A percentile compares a stretch with the other conserved stretches of the same genome.
Evolutionary conservation across 257 asterid genomes (phyloP).

Genomic region (Solanum sejunctum): DNA sequence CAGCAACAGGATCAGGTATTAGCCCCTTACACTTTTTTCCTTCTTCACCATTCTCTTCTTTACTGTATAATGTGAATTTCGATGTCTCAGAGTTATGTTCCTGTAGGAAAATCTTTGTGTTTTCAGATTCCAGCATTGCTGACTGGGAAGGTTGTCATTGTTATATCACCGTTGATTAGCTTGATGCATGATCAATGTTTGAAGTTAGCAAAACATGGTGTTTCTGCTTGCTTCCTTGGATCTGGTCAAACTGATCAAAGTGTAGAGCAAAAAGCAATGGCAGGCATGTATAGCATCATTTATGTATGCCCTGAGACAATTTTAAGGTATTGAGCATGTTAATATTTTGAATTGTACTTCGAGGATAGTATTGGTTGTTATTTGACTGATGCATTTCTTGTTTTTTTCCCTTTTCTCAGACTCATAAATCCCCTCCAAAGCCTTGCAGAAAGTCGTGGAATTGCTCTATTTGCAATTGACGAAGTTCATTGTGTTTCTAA

Average conservation of each 20-base stretch:
- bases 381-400: not conserved
- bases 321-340: constrained; percentile 28
- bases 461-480: constrained; percentile 65
- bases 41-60: not conserved
- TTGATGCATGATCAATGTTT: constrained; percentile 86
- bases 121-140: constrained; percentile 68
- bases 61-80: not conserved
- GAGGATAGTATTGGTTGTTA: not conserved
- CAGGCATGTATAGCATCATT: constrained; percentile 44
- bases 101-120: constrained; percentile 66
- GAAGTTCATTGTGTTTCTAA: constrained; percentile 83
- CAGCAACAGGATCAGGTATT: constrained; percentile 82
- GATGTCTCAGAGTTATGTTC: constrained; percentile 6
- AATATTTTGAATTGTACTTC: not conserved
- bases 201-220: constrained; percentile 57
- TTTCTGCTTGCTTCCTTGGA: constrained; percentile 83
- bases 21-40: not conserved
- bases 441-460: constrained; percentile 62
- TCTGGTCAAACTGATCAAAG: constrained; percentile 70
- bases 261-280: constrained; percentile 66
- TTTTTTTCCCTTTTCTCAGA: constrained; percentile 18
- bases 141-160: constrained; percentile 65
- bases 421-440: constrained; percentile 43
- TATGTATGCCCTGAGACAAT: constrained; percentile 84
- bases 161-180: constrained; percentile 77